Evolutionary conservation across 352 stramenopile genomes (phyloP), one percentile per base, ranked within the genome.

Genomic region (Globisporangium okanoganense): DNA sequence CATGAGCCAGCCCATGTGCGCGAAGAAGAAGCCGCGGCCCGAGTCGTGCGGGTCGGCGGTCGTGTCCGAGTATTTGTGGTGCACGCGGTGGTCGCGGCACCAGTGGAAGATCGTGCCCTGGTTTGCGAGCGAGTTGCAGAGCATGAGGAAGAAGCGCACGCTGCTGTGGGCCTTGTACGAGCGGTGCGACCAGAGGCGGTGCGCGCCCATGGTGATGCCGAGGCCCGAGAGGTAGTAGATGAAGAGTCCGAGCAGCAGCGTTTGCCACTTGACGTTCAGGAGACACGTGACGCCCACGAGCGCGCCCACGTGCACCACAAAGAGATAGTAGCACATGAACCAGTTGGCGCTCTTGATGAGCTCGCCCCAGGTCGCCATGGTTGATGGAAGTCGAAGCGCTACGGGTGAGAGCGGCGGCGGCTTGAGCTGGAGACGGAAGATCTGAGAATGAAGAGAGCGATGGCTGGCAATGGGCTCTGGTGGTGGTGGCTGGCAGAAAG

Each of bases 51-150:
- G 92, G 61, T 97, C 91, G 4, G 87, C 86, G 20, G 89, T 76
- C 16, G 95, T 98, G 75, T 99, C 96, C 55, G 92, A 98, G 78
- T 98, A 98, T 78, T 99, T 99, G 91, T 99, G 97, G 78, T 99
- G 97, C 31, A 99, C 96, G 56, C 97, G 92, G 82, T 99, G 97
- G 78, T 99, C 97, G 36, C 97, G 92, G 9, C 84, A 82, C 97
- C 97, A 99, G 78, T 99, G 96, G 79, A 96, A 98, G 70, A 99
- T 99, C 33, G 85, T 98, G 61, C 97, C 97, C 77, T 99, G 97
- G 77, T 99, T 99, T 45, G 97, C 97, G 59, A 99, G 88, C 22
- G 91, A 97, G 74, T 98, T 99, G 70, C 88, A 97, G 20, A 99
- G 82, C 97, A 99, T 99, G 61, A 99, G 87, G 60, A 98, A 85